Evolutionary conservation across 345 rosid genomes (phyloP).

Genomic region (Eucalyptus cloeziana): DNA sequence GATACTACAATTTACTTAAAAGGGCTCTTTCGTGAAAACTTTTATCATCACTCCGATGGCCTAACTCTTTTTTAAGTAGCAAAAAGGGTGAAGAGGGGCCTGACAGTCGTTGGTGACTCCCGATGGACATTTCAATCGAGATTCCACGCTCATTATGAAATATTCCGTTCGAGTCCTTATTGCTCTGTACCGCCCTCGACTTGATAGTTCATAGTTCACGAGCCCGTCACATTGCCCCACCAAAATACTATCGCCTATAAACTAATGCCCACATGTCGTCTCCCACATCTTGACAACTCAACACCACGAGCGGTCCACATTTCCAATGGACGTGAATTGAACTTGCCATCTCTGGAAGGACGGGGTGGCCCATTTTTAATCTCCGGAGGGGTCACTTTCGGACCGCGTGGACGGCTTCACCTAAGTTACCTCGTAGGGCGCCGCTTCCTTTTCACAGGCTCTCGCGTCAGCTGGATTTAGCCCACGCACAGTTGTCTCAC

Average conservation of each 20-base stretch:
- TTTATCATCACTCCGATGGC: neutral
- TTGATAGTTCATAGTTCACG: neutral
- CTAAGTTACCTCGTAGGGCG: neutral
- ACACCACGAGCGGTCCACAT: neutral
- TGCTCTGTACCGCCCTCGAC: neutral
- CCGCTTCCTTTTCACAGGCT: neutral
- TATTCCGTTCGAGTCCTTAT: neutral
- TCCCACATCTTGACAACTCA: neutral
- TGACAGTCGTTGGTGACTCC: neutral
- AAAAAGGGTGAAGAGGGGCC: neutral
- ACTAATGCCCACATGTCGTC: neutral
- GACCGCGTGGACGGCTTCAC: neutral
- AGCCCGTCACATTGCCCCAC: neutral
- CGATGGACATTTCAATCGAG: neutral
- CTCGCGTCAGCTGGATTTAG: neutral
- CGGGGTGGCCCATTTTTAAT: neutral
- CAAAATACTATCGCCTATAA: neutral
- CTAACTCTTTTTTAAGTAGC: neutral
- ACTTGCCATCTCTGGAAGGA: neutral
- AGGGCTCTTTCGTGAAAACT: neutral
- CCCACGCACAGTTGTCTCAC: neutral
- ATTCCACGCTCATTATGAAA: neutral
- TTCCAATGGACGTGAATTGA: neutral
- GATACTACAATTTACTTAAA: neutral
- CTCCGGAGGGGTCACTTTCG: neutral